Evolutionary conservation across 2,329 filamentous ascomycete genomes (phyloP).

Genomic region (Alternaria sp.): DNA sequence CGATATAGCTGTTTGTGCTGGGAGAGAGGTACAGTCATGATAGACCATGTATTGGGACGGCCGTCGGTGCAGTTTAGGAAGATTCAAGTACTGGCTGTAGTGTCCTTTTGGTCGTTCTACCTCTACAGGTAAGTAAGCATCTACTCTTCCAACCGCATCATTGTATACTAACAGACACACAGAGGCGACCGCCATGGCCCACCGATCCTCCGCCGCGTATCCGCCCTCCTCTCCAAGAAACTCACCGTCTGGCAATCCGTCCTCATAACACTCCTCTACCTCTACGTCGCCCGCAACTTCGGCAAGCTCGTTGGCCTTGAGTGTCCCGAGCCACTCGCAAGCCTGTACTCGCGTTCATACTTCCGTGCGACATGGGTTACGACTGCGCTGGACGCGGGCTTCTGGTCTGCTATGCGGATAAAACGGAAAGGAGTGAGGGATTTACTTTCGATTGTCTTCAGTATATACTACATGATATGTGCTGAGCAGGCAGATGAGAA

Average conservation of each 20-base stretch:
- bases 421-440: slow-evolving; percentile 80
- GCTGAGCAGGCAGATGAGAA: slow-evolving; percentile 97
- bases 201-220: slow-evolving; percentile 74
- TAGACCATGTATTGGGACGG: slow-evolving; percentile 87
- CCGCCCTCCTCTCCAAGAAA: slow-evolving; percentile 69
- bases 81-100: slow-evolving; percentile 87
- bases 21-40: slow-evolving; percentile 32
- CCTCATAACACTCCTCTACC: slow-evolving; percentile 84
- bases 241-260: slow-evolving; percentile 91
- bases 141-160: not conserved
- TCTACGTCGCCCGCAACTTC: slow-evolving; percentile 92
- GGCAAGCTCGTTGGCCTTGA: slow-evolving; percentile 90
- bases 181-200: slow-evolving; percentile 90
- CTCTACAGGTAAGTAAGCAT: slow-evolving; percentile 67
- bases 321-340: slow-evolving; percentile 89
- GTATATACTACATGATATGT: slow-evolving; percentile 87
- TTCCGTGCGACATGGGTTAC: slow-evolving; percentile 97
- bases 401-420: slow-evolving; percentile 98
- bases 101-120: slow-evolving; percentile 90
- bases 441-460: slow-evolving; percentile 81
- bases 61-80: slow-evolving; percentile 91
- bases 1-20: not conserved
- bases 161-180: slow-evolving; percentile 18
- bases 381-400: slow-evolving; percentile 92
- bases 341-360: slow-evolving; percentile 90